Evolutionary conservation across 768 basidiomycete species (phyloP), one percentile per base, ranked within the genome.

Genomic region (Termitomyces sp.): DNA sequence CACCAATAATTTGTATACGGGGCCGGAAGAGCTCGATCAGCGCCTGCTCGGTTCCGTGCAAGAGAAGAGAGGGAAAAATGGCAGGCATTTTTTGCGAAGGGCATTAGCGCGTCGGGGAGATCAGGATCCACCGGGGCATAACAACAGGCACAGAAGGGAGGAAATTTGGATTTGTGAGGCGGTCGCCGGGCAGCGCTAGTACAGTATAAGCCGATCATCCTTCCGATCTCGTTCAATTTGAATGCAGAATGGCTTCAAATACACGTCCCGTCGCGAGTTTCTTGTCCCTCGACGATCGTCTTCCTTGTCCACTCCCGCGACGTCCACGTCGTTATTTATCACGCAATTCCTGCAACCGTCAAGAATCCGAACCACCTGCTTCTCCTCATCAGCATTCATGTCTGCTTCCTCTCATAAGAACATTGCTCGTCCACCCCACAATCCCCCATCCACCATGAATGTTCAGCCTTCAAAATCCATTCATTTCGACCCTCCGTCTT

Each of bases 321-420:
- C 59, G 63, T 61, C 38, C 40, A 57, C 41, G 40, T 51, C 61
- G 45, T 59, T 32, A 59, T 64, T 61, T 57, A 66, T 59, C 57
- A 60, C 59, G 11, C 19, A 48, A 7, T 19, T 59, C 57, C 59
- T 57, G 11, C 19, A 48, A 7, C 32, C 49, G 35, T 34, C 35
- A 34, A 23, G 32, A 48, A n/a, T n/a, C n/a, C n/a, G n/a, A n/a
- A 42, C 41, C 41, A 42, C 10, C 38, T n/a, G 29, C 45, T 46
- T 46, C 46, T 40, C 48, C 40, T 38, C 54, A 56, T 58, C 43
- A 61, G 42, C 57, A 59, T 64, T 58, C 59, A 66, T 62, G 34
- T 49, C 52, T 44, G 61, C 62, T 63, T 63, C 66, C 45, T 51
- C 51, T 32, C 64, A 64, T 62, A 66, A 66, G 60, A 60, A 57